Evolutionary conservation across 2,329 filamentous ascomycete genomes (phyloP).

Genomic region (Aureobasidium melanogenum): DNA sequence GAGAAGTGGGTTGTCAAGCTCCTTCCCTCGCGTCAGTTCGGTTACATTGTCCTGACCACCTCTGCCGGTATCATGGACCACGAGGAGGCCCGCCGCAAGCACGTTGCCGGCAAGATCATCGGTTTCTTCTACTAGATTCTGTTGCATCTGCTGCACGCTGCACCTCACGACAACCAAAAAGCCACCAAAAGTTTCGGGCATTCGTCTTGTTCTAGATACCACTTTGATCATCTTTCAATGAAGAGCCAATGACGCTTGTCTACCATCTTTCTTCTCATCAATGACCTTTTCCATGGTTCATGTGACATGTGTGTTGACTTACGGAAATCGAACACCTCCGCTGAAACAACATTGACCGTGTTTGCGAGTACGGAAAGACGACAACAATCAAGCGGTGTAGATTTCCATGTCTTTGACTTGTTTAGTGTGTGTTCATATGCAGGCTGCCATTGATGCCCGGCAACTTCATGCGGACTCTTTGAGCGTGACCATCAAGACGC

Average conservation of each 20-base stretch:
- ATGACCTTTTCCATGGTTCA: neutral
- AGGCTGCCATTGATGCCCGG: neutral
- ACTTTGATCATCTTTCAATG: constrained; percentile 11
- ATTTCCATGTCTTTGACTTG: neutral
- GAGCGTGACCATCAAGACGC: neutral
- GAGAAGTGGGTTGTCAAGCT: constrained; percentile 99
- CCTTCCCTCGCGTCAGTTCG: constrained; percentile 98
- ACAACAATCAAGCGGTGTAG: neutral
- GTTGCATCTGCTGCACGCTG: neutral
- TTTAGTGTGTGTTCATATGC: neutral
- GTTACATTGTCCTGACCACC: constrained; percentile 97
- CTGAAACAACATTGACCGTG: too few relatives aligned
- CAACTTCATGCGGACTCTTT: neutral
- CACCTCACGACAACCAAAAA: neutral
- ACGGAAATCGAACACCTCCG: neutral
- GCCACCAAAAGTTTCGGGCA: constrained; percentile 12
- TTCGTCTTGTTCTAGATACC: constrained; percentile 14
- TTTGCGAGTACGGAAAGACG: neutral
- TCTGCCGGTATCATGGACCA: constrained; percentile 99
- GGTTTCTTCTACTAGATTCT: constrained; percentile 85
- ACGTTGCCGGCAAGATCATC: constrained; percentile 98
- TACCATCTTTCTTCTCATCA: neutral
- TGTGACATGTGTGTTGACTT: neutral
- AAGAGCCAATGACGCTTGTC: constrained; percentile 10
- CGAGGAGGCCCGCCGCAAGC: constrained; percentile 98